A percentile compares a stretch with the other conserved stretches of the same genome.
phyloP scores from a whole-genome alignment of 1,139 yeast genomes.

The Sugiyamaella castrensis region DNA sequence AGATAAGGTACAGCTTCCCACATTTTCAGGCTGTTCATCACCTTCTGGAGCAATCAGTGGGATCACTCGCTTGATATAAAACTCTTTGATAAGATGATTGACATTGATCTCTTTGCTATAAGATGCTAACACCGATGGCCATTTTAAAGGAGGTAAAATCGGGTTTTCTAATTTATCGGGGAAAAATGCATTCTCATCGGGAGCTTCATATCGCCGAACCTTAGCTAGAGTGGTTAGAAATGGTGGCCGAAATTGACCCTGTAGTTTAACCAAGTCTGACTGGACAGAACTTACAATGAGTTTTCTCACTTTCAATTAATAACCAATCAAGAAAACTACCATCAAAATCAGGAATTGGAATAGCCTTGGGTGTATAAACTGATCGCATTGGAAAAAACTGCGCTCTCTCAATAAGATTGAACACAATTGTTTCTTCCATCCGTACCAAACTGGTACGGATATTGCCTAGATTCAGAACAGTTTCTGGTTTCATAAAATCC shows the following conservation, averaged over 20 bases:
- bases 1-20: constrained; percentile 79
- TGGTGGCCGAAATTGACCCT: no score
- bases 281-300: constrained; percentile 47
- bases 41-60: constrained; percentile 65
- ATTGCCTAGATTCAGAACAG: constrained; percentile 75
- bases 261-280: no score
- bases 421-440: constrained; percentile 95
- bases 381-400: constrained; percentile 77
- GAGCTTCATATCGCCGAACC: constrained; percentile 87
- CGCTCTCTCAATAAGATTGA: constrained; percentile 87
- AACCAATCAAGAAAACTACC: constrained; percentile 90
- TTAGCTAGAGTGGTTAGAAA: constrained; percentile 44
- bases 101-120: constrained; percentile 75
- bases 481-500: constrained; percentile 84
- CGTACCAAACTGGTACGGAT: constrained; percentile 82
- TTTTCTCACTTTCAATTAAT: constrained; percentile 67
- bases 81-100: constrained; percentile 61
- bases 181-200: constrained; percentile 92
- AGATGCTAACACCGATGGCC: constrained; percentile 73
- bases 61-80: constrained; percentile 67
- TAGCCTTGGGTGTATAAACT: constrained; percentile 61
- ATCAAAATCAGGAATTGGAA: constrained; percentile 61
- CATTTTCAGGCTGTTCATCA: constrained; percentile 73
- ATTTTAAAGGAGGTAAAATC: constrained; percentile 72
- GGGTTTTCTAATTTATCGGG: constrained; percentile 64